Base-by-base conservation (phyloP, 495 filamentous ascomycete species). In the Tuber melanosporum region DNA sequence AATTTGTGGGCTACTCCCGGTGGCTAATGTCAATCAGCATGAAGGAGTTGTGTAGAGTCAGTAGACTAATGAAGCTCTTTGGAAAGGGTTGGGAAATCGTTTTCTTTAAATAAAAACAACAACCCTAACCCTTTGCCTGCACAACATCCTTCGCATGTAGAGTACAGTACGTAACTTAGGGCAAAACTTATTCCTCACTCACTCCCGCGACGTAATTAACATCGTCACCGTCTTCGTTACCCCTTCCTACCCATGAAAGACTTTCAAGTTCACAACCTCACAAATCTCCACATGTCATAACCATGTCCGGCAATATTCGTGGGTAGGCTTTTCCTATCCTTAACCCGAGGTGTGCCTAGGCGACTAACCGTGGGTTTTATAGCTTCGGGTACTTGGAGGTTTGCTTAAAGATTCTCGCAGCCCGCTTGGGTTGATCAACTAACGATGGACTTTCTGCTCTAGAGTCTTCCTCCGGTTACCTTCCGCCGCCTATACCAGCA, bases 401-500 rank as follows among this genome's bases (percentile, higher is more conserved):
- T n/a, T 49, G 78, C 76, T 44, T 66, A 62, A 15, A 39, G 9
- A 39, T 39, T 32, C 49, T 70, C 41, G 15, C 41, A 49, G 12
- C 26, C 74, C 36, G 19, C 39, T 41, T 73, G 74, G 70, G 62
- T 41, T 62, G 69, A 43, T 45, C 43, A 20, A 71, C 73, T 52
- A 39, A 52, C 32, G 66, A 75, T 75, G 62, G 32, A 45, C 19
- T 17, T 36, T 62, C 52, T 46, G n/a, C 43, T 71, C 66, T 45
- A 97, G 88, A 88, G 90, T 83, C 91, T 97, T 80, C 92, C 93
- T 43, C 93, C 92, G 73, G 93, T 91, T n/a, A 93, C 91, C 39
- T 97, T 97, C 84, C 88, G 88, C 79, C 91, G 91, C 85, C 88
- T 99, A 14, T 99, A 99, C 87, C 92, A 94, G 86, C 94, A 97